Evolutionary conservation across 345 rosid genomes (phyloP), one percentile per base, ranked within the genome.

Genomic region (Moricandia moricandioides): DNA sequence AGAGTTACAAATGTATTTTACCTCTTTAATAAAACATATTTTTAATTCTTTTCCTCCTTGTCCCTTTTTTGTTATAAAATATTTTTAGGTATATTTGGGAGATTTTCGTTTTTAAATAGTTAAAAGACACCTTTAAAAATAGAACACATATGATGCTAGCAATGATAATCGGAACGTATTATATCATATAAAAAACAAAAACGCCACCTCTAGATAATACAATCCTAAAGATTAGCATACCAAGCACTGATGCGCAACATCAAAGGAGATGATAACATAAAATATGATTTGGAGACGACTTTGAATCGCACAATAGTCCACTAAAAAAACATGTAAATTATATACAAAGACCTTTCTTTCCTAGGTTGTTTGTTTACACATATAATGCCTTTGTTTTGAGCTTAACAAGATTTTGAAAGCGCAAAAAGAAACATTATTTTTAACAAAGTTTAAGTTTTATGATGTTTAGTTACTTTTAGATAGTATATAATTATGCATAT

Each of bases 201-300:
- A 37, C n/a, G 8, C 17, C 2, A 0, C 13, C 16, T 67, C 26
- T 51, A 49, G 16, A 30, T 66, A 7, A 13, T 35, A 7, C 5
- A 30, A 6, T 30, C 61, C 26, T 30, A 2, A 56, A 26, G 14
- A 47, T 30, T 29, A 60, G 40, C 40, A 24, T 65, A 43, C 14
- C 49, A 65, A 73, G 58, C 71, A 40, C 65, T 40, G 40, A 33
- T 33, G 43, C 4, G 18, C 13, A 52, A 62, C 67, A 45, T 17
- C 26, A n/a, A 72, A 33, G 2, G 55, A 54, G 18, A 65, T 21
- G 71, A 74, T 65, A 65, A 31, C 14, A 7, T 74, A 43, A 56
- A 30, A 65, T 57, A 74, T 43, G 43, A 13, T 57, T 55, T 45
- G 24, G 24, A 7, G 66, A 66, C 51, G 72, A 74, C 59, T 39